Percentiles rank a stretch among this genome's conserved stretches.
Evolutionary conservation across 2,329 filamentous ascomycete species (phyloP).

Genomic region (Chaetomiaceae sp.): DNA sequence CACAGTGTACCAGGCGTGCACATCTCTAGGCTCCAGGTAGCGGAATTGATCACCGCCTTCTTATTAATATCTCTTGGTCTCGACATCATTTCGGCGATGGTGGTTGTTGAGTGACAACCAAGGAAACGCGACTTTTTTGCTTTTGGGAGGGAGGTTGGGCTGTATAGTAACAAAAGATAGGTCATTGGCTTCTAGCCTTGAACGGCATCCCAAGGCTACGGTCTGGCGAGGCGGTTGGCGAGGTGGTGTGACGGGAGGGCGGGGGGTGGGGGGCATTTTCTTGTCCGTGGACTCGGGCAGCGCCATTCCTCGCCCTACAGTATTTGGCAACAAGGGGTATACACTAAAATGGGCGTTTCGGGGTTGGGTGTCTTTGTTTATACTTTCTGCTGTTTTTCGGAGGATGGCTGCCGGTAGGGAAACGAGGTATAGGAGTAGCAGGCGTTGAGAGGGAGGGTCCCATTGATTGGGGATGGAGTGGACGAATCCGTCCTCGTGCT

Average conservation of each 20-base stretch:
- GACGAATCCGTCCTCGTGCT: neutral
- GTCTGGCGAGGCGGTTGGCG: neutral
- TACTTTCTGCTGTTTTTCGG: neutral
- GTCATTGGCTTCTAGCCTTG: neutral
- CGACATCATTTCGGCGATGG: no score
- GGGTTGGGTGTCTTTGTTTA: neutral
- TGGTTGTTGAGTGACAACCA: no score
- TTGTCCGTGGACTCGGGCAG: neutral
- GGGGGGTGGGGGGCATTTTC: neutral
- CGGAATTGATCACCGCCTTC: no score
- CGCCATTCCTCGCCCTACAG: conserved; percentile 22
- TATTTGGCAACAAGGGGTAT: conserved; percentile 30
- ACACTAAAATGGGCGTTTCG: neutral
- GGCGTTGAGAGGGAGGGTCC: neutral
- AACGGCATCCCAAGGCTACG: neutral
- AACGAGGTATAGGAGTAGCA: neutral
- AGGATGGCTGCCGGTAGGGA: neutral
- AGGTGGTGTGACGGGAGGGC: neutral
- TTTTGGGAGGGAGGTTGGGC: neutral
- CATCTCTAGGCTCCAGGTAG: no score
- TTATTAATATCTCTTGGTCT: no score
- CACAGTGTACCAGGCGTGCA: no score
- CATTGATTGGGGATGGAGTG: neutral
- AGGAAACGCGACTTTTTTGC: no score
- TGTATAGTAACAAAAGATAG: conserved; percentile 3